Conservation (phyloP, 768 basidiomycete genomes). For the Amanita phalloides region DNA sequence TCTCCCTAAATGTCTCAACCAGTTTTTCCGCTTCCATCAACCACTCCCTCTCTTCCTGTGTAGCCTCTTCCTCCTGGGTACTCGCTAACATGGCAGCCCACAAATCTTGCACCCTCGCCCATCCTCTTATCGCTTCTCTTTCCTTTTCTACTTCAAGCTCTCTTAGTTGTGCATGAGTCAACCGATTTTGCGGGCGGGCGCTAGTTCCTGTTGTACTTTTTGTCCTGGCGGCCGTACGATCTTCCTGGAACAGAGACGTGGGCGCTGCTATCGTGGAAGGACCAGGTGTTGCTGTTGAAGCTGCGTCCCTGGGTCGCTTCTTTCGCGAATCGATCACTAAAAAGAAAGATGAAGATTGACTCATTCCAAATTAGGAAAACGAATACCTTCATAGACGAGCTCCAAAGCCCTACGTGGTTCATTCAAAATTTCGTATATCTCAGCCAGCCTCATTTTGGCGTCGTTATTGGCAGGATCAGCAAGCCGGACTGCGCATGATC, state of each 20-base stretch:
- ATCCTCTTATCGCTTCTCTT: slow-evolving; percentile 49
- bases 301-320: slow-evolving; percentile 24
- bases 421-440: slow-evolving; percentile 77
- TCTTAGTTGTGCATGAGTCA: slow-evolving; percentile 48
- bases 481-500: slow-evolving; percentile 44
- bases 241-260: slow-evolving; percentile 59
- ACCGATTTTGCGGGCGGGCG: slow-evolving; percentile 28
- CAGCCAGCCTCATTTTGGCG: slow-evolving; percentile 83
- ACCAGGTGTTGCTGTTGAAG: slow-evolving; percentile 6
- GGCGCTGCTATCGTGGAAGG: slow-evolving; percentile 12
- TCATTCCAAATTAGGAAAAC: not conserved
- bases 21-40: slow-evolving; percentile 76
- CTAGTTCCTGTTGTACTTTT: slow-evolving; percentile 17
- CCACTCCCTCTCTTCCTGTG: slow-evolving; percentile 45
- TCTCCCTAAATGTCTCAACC: slow-evolving; percentile 84
- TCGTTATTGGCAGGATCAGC: slow-evolving; percentile 71
- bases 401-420: slow-evolving; percentile 76
- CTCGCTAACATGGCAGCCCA: slow-evolving; percentile 43
- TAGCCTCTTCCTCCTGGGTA: slow-evolving; percentile 23
- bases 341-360: not conserved
- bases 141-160: slow-evolving; percentile 60
- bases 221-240: slow-evolving; percentile 22
- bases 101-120: slow-evolving; percentile 47
- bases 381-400: slow-evolving; percentile 70
- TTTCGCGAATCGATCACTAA: slow-evolving; percentile 54